A percentile compares a stretch with the other conserved stretches of the same genome.
Conservation (phyloP, 331 rosid genomes). For the Spiraea crenata region DNA sequence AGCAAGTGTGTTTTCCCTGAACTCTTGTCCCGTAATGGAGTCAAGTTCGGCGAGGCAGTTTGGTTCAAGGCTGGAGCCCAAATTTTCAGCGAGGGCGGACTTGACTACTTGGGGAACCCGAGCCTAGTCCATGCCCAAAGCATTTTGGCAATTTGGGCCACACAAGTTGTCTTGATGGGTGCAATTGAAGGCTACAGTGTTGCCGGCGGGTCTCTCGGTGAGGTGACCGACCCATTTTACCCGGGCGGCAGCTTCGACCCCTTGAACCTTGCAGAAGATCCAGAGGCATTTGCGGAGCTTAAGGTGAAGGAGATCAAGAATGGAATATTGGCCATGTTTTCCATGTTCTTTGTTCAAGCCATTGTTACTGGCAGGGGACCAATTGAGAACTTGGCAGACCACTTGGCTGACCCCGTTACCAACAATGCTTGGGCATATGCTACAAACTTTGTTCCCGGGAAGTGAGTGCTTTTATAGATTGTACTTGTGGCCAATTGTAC, state of each 20-base stretch:
- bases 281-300: not conserved
- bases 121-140: constrained; percentile 16
- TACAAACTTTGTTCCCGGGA: constrained; percentile 21
- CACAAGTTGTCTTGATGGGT: constrained; percentile 12
- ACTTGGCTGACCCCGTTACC: constrained; percentile 12
- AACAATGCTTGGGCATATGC: constrained; percentile 20
- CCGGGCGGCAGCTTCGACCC: not conserved
- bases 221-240: constrained; percentile 9
- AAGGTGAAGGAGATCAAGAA: constrained; percentile 2
- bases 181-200: constrained; percentile 12
- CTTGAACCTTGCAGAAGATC: not conserved
- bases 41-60: not conserved
- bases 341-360: constrained; percentile 20
- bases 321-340: constrained; percentile 14
- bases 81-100: constrained; percentile 11
- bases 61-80: constrained; percentile 20
- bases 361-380: constrained; percentile 20
- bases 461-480: not conserved
- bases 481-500: no score
- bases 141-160: constrained; percentile 12
- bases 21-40: constrained; percentile 11
- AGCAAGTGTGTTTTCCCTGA: constrained; percentile 17
- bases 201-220: constrained; percentile 15
- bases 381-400: constrained; percentile 9
- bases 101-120: constrained; percentile 14